phyloP scores from a whole-genome alignment of 495 filamentous ascomycete species.

The Neurospora pannonica region DNA sequence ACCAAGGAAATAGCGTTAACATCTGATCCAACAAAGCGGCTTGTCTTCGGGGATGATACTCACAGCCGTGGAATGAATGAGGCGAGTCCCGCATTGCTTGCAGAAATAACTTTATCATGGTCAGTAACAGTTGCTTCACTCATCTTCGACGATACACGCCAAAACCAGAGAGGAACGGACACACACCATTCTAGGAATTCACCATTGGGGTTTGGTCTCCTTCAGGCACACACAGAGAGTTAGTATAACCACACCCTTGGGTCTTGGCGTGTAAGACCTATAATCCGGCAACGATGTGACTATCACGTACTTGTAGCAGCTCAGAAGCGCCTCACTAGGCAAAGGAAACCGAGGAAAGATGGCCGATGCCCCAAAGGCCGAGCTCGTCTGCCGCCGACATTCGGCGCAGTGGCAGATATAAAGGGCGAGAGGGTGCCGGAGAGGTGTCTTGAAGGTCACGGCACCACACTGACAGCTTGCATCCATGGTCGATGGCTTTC shows the following conservation, averaged over 20 bases:
- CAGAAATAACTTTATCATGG: conserved; percentile 43
- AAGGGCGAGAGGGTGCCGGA: conserved; percentile 43
- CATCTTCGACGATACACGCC: not conserved
- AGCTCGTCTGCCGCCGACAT: conserved; percentile 56
- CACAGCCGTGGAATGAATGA: conserved; percentile 46
- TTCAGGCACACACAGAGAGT: not conserved
- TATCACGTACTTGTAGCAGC: conserved; percentile 36
- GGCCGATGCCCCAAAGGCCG: conserved; percentile 56
- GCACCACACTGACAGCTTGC: conserved; percentile 55
- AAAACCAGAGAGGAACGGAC: not conserved
- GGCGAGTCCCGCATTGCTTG: conserved; percentile 46
- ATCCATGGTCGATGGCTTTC: conserved; percentile 29
- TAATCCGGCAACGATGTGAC: not conserved
- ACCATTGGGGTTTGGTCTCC: conserved; percentile 32
- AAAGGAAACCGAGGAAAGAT: conserved; percentile 55
- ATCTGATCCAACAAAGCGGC: not conserved
- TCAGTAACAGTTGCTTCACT: not conserved
- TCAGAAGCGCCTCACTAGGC: conserved; percentile 32
- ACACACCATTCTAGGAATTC: conserved; percentile 38
- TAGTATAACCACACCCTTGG: not conserved
- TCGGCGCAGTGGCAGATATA: conserved; percentile 64
- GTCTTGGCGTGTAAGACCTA: not conserved
- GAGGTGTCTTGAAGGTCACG: conserved; percentile 51
- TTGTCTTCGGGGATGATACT: not conserved
- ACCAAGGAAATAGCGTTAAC: not conserved